A percentile compares a stretch with the other conserved stretches of the same genome.
phyloP scores from a whole-genome alignment of 169 alveolate species.

The Theileria annulata region DNA sequence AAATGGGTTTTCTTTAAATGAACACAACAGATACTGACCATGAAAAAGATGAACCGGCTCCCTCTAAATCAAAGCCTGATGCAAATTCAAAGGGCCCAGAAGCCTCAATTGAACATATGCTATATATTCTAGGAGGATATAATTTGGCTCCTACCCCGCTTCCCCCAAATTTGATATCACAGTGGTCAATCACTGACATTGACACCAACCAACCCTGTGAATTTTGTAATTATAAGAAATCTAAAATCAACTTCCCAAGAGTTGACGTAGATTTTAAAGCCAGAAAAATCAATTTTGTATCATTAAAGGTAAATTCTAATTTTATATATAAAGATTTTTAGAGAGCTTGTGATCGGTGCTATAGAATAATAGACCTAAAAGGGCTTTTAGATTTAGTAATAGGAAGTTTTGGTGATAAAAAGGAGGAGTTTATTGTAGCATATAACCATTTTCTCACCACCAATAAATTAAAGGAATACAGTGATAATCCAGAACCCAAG shows the following conservation, averaged over 20 bases:
- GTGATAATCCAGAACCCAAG: neutral
- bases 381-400: neutral
- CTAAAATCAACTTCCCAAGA: conserved; percentile 21
- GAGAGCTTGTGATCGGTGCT: conserved; percentile 46
- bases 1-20: conserved; percentile 4
- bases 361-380: conserved; percentile 9
- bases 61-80: neutral
- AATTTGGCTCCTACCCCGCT: conserved; percentile 30
- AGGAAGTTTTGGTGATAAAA: neutral
- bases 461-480: conserved; percentile 21
- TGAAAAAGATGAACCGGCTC: conserved; percentile 1
- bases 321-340: neutral
- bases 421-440: conserved; percentile 12
- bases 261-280: conserved; percentile 20
- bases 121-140: conserved; percentile 21
- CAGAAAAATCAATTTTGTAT: conserved; percentile 20
- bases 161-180: neutral
- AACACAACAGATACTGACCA: conserved; percentile 1
- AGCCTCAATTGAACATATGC: conserved; percentile 10
- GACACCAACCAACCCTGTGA: conserved; percentile 21
- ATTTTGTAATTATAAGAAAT: conserved; percentile 16
- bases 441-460: conserved; percentile 30
- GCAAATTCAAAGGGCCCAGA: conserved; percentile 4
- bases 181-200: conserved; percentile 7
- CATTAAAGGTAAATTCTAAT: conserved; percentile 28